A percentile compares a stretch with the other conserved stretches of the same genome.
Evolutionary conservation across 139 green algal species (phyloP).

Genomic region (Haematococcus sp.): DNA sequence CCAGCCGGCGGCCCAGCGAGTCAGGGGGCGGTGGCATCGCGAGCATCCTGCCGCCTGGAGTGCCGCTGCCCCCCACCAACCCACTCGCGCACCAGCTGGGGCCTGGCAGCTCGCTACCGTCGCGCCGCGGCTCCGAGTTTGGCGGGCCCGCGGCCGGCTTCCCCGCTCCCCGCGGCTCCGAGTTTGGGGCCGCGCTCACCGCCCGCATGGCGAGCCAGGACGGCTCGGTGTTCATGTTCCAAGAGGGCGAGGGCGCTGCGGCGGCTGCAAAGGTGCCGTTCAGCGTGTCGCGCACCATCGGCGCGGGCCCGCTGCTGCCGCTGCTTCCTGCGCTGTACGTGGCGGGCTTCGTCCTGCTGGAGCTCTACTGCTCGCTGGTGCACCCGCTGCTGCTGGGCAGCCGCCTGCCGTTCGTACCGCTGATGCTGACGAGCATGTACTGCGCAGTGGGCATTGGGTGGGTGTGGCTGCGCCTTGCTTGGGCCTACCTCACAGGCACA

Average conservation of each 20-base stretch:
- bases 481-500: background rate
- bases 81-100: too few relatives aligned
- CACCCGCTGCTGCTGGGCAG: conserved; percentile 45
- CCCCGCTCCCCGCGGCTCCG: background rate
- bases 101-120: too few relatives aligned
- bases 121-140: background rate
- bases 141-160: background rate
- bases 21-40: too few relatives aligned
- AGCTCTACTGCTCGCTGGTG: conserved; percentile 58
- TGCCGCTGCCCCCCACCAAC: too few relatives aligned
- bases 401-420: conserved; percentile 79
- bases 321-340: conserved; percentile 37
- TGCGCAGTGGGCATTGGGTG: conserved; percentile 57
- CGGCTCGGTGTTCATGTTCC: too few relatives aligned
- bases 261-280: background rate
- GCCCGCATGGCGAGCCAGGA: too few relatives aligned
- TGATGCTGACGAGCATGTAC: conserved; percentile 82
- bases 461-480: conserved; percentile 43
- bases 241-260: background rate
- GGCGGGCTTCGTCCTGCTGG: conserved; percentile 59
- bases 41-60: too few relatives aligned
- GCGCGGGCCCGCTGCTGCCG: background rate
- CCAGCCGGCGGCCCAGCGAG: background rate
- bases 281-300: background rate
- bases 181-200: background rate